Conservation (phyloP, 768 basidiomycete genomes). For the Tulasnella calospora region DNA sequence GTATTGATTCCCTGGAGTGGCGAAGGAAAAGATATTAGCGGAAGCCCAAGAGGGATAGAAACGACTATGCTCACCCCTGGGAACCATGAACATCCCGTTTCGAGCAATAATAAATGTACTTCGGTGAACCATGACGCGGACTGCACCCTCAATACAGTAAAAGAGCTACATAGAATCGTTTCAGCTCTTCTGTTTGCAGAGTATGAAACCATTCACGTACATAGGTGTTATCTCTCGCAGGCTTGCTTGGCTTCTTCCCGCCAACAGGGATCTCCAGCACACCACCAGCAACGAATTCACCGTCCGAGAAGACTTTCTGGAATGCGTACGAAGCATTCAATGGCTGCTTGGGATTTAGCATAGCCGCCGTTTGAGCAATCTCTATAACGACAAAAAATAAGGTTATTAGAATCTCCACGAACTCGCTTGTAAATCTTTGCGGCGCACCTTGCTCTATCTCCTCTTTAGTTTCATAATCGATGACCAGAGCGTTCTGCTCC, state of each 20-base stretch:
- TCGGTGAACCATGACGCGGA: slow-evolving; percentile 77
- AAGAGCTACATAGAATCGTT: slow-evolving; percentile 49
- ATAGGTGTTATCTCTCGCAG: slow-evolving; percentile 89
- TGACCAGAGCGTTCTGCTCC: slow-evolving; percentile 55
- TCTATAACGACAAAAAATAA: slow-evolving; percentile 42
- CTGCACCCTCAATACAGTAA: slow-evolving; percentile 82
- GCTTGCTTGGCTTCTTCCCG: slow-evolving; percentile 79
- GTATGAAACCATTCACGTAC: slow-evolving; percentile 50
- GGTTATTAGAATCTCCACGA: neutral
- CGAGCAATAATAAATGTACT: slow-evolving; percentile 70
- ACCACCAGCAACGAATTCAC: slow-evolving; percentile 86
- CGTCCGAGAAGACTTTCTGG: slow-evolving; percentile 89
- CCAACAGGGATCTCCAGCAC: slow-evolving; percentile 75
- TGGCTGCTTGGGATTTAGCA: slow-evolving; percentile 59
- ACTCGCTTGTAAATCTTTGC: too few species aligned
- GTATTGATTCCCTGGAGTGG: slow-evolving; percentile 72
- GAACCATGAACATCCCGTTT: slow-evolving; percentile 85
- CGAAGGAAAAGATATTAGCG: neutral
- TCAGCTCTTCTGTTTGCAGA: neutral
- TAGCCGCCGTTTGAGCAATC: slow-evolving; percentile 68
- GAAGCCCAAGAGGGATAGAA: too few species aligned
- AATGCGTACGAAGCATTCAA: slow-evolving; percentile 70
- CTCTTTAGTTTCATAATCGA: slow-evolving; percentile 57
- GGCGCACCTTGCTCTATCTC: slow-evolving; percentile 68
- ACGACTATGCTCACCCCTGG: slow-evolving; percentile 58